Conservation (phyloP, 148 eudicot genomes). For the Pouteria glomerata region DNA sequence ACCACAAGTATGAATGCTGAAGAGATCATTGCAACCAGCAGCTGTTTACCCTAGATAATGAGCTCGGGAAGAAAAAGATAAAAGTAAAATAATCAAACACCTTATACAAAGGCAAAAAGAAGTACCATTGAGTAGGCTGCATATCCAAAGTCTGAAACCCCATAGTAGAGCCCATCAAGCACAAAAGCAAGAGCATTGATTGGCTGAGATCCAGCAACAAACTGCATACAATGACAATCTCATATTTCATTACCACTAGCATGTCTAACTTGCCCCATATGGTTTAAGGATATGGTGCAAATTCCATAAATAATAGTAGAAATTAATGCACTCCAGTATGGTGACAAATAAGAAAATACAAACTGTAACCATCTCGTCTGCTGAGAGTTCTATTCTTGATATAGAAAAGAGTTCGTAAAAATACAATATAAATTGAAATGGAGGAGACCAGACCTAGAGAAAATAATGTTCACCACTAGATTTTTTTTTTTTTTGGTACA, state of each 20-base stretch:
- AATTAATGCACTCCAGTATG: not conserved
- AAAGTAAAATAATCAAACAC: not conserved
- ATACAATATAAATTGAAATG: not conserved
- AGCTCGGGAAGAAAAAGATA: conserved; percentile 2
- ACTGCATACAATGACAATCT: conserved; percentile 35
- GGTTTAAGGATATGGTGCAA: too few relatives aligned
- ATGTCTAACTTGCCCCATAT: not conserved
- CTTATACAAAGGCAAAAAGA: not conserved
- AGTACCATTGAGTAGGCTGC: conserved; percentile 94
- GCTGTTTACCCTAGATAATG: conserved; percentile 33
- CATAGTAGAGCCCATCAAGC: conserved; percentile 92
- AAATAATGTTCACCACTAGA: not conserved
- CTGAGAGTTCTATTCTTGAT: not conserved
- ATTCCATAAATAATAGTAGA: not conserved
- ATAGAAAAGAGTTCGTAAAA: not conserved
- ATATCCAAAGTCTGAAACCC: conserved; percentile 85
- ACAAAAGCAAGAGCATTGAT: conserved; percentile 93
- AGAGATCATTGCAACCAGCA: conserved; percentile 56
- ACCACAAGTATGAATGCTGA: conserved; percentile 55
- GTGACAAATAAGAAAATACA: not conserved
- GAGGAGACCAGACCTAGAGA: not conserved
- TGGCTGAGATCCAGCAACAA: conserved; percentile 94
- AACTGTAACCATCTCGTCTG: not conserved
- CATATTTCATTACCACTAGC: not conserved
- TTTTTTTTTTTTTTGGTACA: not conserved